Evolutionary conservation across 768 basidiomycete species (phyloP).

Genomic region (Psilocybe sp.): DNA sequence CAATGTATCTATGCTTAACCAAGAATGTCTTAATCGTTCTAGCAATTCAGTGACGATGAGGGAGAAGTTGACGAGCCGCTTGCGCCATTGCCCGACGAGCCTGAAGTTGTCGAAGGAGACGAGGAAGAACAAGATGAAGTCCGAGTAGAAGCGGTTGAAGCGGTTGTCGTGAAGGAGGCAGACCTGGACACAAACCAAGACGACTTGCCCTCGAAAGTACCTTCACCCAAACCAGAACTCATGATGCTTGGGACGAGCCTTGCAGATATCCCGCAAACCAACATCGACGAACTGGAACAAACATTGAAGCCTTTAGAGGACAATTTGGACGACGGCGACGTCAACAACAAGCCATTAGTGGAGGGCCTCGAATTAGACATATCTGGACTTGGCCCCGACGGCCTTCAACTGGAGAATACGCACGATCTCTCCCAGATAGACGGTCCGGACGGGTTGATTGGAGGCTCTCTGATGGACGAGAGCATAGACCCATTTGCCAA

Average conservation of each 20-base stretch:
- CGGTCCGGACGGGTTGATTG: slow-evolving; percentile 49
- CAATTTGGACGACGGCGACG: slow-evolving; percentile 36
- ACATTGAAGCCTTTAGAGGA: slow-evolving; percentile 55
- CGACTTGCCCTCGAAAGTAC: slow-evolving; percentile 57
- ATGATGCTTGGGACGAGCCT: slow-evolving; percentile 47
- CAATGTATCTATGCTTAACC: neutral
- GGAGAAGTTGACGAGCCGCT: slow-evolving; percentile 77
- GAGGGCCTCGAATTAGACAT: slow-evolving; percentile 58
- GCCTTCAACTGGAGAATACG: slow-evolving; percentile 48
- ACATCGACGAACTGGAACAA: slow-evolving; percentile 32
- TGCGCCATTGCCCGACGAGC: slow-evolving; percentile 75
- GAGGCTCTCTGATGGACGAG: slow-evolving; percentile 58
- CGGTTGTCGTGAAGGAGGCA: slow-evolving; percentile 26
- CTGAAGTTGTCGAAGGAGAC: slow-evolving; percentile 71
- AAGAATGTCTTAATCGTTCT: slow-evolving; percentile 1
- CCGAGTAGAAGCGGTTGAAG: slow-evolving; percentile 35
- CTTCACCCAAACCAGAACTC: slow-evolving; percentile 65
- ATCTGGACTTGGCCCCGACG: slow-evolving; percentile 63
- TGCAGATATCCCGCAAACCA: slow-evolving; percentile 33
- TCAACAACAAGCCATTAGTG: slow-evolving; percentile 35
- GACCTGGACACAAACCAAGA: slow-evolving; percentile 34
- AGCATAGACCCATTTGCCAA: slow-evolving; percentile 58
- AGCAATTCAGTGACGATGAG: slow-evolving; percentile 91
- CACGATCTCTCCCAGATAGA: slow-evolving; percentile 60
- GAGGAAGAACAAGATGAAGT: slow-evolving; percentile 75